These are phyloP conservation scores for Lepidium africanum DNA, from an alignment of 345 rosid species.

Conservation along the genomic window DNA sequence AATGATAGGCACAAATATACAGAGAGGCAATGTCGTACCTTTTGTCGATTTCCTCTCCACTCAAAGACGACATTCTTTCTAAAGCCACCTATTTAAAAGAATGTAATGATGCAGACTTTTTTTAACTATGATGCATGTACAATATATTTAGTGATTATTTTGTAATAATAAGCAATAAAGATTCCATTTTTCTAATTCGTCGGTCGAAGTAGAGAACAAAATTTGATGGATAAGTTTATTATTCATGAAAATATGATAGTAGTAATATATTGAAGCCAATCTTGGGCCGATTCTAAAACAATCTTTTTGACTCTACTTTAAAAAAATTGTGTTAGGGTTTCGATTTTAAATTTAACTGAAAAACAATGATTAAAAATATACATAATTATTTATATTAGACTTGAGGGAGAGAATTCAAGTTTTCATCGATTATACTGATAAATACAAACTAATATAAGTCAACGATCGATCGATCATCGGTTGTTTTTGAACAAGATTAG, in stretches of 20 bases:
- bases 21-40: constrained; percentile 13
- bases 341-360: too few species aligned
- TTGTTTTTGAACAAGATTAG: too few species aligned
- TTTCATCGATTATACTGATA: not conserved
- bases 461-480: too few species aligned
- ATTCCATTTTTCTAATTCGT: not conserved
- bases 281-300: constrained; percentile 4
- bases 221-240: not conserved
- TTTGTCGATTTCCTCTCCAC: constrained; percentile 22
- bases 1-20: constrained; percentile 17
- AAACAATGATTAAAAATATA: too few species aligned
- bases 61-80: constrained; percentile 10
- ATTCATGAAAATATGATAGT: not conserved
- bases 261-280: not conserved
- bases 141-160: not conserved
- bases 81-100: not conserved
- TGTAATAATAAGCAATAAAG: not conserved
- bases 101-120: not conserved
- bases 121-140: not conserved
- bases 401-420: not conserved
- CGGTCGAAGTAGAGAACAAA: constrained; percentile 16
- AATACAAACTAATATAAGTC: not conserved
- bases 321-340: too few species aligned
- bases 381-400: too few species aligned
- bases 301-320: not conserved